Evolutionary conservation across 176 grass and related monocot species (phyloP).

Genomic region (Ananas comosus): DNA sequence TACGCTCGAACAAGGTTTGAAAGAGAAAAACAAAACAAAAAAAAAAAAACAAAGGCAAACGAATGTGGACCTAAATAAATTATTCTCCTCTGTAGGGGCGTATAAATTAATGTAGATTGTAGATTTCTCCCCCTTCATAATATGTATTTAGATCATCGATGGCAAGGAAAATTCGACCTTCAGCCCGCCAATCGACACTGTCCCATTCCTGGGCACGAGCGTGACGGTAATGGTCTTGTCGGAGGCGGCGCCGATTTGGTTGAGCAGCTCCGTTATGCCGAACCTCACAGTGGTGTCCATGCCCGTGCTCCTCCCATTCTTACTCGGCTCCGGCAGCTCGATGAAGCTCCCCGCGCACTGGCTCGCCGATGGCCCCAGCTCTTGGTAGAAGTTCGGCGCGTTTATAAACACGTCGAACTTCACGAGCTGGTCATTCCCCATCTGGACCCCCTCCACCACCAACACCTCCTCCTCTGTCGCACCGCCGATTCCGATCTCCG

Average conservation of each 20-base stretch:
- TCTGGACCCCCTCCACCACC: constrained; percentile 34
- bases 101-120: too few relatives aligned
- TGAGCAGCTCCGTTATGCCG: constrained; percentile 46
- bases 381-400: neutral
- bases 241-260: constrained; percentile 36
- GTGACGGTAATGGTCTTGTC: constrained; percentile 45
- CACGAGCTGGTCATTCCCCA: constrained; percentile 26
- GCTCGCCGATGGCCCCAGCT: neutral
- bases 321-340: constrained; percentile 35
- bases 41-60: too few relatives aligned
- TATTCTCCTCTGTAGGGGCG: too few relatives aligned
- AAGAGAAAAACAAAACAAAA: too few relatives aligned
- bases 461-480: constrained; percentile 34
- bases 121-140: too few relatives aligned
- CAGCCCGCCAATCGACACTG: constrained; percentile 28
- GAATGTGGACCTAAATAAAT: too few relatives aligned
- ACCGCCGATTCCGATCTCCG: constrained; percentile 24
- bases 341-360: constrained; percentile 55
- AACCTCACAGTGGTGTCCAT: constrained; percentile 36
- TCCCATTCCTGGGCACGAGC: constrained; percentile 37
- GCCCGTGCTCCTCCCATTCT: neutral
- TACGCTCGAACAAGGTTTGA: too few relatives aligned
- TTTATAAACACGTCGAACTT: constrained; percentile 74
- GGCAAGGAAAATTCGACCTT: constrained; percentile 29
- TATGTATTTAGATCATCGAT: neutral